Conservation (phyloP, 768 basidiomycete genomes). For the Coprinopsis sp. region DNA sequence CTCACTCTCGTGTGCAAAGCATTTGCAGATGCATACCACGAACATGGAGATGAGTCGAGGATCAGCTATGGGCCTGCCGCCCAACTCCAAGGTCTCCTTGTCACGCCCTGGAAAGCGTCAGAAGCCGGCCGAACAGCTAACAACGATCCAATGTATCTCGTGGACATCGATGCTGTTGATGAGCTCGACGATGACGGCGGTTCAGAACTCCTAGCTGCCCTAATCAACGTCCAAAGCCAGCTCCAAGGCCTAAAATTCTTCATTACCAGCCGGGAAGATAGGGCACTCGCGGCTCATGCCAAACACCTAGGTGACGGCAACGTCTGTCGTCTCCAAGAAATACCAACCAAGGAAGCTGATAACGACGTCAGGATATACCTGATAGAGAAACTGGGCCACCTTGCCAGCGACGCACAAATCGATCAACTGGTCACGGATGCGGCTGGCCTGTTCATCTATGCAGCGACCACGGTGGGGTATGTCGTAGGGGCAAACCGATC, state of each 20-base stretch:
- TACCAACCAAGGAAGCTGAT: background rate
- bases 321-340: slow-evolving; percentile 5
- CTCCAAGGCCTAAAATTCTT: too few species aligned
- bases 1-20: too few species aligned
- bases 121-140: background rate
- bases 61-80: slow-evolving; percentile 2
- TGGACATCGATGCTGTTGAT: too few species aligned
- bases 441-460: too few species aligned
- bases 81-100: slow-evolving; percentile 14
- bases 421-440: slow-evolving; percentile 11
- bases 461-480: slow-evolving; percentile 15
- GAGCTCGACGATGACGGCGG: too few species aligned
- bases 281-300: background rate
- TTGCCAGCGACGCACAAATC: slow-evolving; percentile 3
- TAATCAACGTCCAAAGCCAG: too few species aligned
- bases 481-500: too few species aligned
- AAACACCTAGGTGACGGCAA: too few species aligned
- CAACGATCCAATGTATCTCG: slow-evolving; percentile 10
- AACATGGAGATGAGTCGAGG: slow-evolving; percentile 4
- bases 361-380: slow-evolving; percentile 7
- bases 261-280: background rate
- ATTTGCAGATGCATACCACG: slow-evolving; percentile 16
- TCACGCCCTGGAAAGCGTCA: too few species aligned
- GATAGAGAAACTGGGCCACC: background rate
- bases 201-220: too few species aligned